Evolutionary conservation across 306 rosid genomes (phyloP).

Genomic region (Castanea sativa): DNA sequence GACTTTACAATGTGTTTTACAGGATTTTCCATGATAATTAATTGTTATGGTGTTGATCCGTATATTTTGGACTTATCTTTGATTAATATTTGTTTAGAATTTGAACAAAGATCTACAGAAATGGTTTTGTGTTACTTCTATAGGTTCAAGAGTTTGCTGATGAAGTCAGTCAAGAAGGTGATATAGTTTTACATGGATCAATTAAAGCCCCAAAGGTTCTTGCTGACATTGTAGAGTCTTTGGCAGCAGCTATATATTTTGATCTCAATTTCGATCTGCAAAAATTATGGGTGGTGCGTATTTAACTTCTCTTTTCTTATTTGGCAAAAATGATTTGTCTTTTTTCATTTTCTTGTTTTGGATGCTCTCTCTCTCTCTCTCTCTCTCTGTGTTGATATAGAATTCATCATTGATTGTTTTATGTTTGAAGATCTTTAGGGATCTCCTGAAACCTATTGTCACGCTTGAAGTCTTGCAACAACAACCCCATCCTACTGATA

Average conservation of each 20-base stretch:
- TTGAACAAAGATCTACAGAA: not conserved
- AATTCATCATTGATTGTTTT: not conserved
- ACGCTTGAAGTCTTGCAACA: conserved; percentile 44
- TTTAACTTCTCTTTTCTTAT: not conserved
- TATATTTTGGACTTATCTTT: not conserved
- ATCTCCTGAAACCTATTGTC: conserved; percentile 68
- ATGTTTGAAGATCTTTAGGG: conserved; percentile 47
- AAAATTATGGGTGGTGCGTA: conserved; percentile 64
- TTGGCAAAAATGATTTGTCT: not conserved
- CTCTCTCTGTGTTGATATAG: not conserved
- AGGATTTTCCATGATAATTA: no score
- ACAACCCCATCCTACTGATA: conserved; percentile 67
- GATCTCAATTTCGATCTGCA: conserved; percentile 56
- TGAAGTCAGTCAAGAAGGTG: conserved; percentile 37
- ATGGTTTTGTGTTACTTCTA: not conserved
- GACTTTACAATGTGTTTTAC: no score
- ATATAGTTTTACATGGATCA: conserved; percentile 34
- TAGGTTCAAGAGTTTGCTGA: conserved; percentile 55
- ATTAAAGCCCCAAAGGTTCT: conserved; percentile 87
- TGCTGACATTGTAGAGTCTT: conserved; percentile 40
- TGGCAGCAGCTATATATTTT: conserved; percentile 61
- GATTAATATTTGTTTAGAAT: not conserved
- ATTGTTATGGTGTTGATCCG: no score
- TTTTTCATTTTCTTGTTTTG: not conserved
- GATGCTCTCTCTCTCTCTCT: not conserved